Evolutionary conservation across 2,329 filamentous ascomycete genomes (phyloP).

Genomic region (Didymellaceae sp.): DNA sequence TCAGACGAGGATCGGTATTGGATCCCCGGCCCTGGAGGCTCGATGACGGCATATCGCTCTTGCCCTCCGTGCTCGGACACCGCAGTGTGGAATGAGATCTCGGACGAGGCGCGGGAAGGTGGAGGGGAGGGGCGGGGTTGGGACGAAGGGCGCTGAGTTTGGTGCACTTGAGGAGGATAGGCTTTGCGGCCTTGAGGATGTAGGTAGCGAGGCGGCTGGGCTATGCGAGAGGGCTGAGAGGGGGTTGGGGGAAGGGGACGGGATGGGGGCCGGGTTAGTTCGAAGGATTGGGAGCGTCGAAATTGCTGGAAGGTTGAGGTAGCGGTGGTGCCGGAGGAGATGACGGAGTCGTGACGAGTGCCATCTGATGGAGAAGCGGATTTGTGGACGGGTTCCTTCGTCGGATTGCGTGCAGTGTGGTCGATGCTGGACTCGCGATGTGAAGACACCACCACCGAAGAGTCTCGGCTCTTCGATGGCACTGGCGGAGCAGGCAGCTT

Average conservation of each 20-base stretch:
- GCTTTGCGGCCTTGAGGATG: not conserved
- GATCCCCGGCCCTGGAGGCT: not conserved
- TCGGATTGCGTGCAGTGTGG: too few relatives aligned
- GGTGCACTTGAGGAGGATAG: constrained; percentile 5
- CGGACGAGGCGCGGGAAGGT: not conserved
- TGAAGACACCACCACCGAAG: not conserved
- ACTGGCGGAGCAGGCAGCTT: constrained; percentile 9
- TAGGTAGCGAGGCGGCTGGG: not conserved
- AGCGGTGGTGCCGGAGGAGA: not conserved
- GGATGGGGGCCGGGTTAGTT: not conserved
- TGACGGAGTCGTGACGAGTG: constrained; percentile 8
- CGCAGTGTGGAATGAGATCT: not conserved
- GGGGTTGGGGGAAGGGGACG: not conserved
- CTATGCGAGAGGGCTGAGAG: not conserved
- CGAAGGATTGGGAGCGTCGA: too few relatives aligned
- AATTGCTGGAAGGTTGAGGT: not conserved
- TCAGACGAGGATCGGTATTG: too few relatives aligned
- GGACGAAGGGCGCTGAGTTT: too few relatives aligned
- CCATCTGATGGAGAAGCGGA: not conserved
- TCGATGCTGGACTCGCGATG: not conserved
- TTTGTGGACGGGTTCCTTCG: not conserved
- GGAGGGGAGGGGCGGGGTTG: not conserved
- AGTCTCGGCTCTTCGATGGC: constrained; percentile 1
- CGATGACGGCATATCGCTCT: not conserved
- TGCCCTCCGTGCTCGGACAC: not conserved